Percentiles rank a stretch among this genome's conserved stretches.
phyloP scores from a whole-genome alignment of 371 early-diverging fungal species.

The Mucor plumbeus region DNA sequence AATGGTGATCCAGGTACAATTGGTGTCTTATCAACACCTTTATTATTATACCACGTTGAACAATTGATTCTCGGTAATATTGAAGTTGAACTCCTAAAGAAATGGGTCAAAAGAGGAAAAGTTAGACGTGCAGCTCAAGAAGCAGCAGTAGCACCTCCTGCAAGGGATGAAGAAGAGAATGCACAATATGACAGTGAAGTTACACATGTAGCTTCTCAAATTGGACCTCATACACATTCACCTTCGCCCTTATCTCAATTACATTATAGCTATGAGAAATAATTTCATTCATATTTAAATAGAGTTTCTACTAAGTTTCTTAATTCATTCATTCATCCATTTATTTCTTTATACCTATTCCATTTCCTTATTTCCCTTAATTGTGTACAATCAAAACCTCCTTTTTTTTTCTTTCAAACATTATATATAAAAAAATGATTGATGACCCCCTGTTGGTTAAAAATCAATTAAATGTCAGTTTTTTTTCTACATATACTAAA shows the following conservation, averaged over 20 bases:
- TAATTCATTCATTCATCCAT: not conserved
- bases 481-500: not conserved
- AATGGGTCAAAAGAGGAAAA: constrained; percentile 29
- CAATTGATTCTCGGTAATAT: constrained; percentile 64
- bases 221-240: constrained; percentile 14
- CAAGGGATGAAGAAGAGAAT: constrained; percentile 28
- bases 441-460: constrained; percentile 10
- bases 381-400: constrained; percentile 1
- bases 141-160: not conserved
- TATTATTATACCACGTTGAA: constrained; percentile 78
- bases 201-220: constrained; percentile 24
- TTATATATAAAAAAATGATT: constrained; percentile 1
- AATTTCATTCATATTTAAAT: not conserved
- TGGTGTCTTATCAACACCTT: constrained; percentile 70
- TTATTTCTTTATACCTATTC: too few relatives aligned
- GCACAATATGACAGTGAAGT: constrained; percentile 19
- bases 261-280: constrained; percentile 21
- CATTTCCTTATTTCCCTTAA: not conserved
- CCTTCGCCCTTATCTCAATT: constrained; percentile 28
- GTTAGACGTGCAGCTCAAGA: constrained; percentile 10
- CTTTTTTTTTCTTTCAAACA: not conserved
- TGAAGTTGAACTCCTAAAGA: constrained; percentile 35
- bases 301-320: constrained; percentile 4
- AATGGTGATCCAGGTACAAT: constrained; percentile 54
- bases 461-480: constrained; percentile 10